These are phyloP conservation scores for Zoysia matrella DNA, from an alignment of 202 grass and related monocot species.

Conservation along the genomic window DNA sequence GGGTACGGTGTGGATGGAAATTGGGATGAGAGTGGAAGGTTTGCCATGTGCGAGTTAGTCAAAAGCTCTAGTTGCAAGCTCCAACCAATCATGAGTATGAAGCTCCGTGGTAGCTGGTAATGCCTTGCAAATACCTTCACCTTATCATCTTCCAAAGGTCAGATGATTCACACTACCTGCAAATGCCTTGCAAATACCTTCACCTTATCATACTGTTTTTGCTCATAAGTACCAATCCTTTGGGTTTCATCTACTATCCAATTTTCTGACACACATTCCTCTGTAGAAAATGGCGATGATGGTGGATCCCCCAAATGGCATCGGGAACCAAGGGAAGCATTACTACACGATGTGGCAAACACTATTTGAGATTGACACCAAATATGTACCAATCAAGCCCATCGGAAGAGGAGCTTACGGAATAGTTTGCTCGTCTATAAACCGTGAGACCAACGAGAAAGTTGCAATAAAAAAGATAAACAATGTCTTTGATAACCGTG, in stretches of 20 bases:
- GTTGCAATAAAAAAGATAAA: conserved; percentile 93
- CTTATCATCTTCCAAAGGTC: background rate
- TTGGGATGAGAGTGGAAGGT: background rate
- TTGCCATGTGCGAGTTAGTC: background rate
- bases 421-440: conserved; percentile 80
- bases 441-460: conserved; percentile 75
- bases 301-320: conserved; percentile 88
- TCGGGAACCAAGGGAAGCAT: conserved; percentile 75
- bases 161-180: background rate
- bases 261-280: background rate
- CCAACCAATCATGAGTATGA: background rate
- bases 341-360: conserved; percentile 97
- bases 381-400: conserved; percentile 88
- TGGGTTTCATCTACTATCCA: background rate
- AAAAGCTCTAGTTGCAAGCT: background rate
- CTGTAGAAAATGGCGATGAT: conserved; percentile 66
- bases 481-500: conserved; percentile 80
- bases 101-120: background rate
- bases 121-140: background rate
- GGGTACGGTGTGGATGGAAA: background rate
- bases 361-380: conserved; percentile 87
- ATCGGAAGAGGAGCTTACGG: conserved; percentile 87
- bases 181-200: too few species aligned
- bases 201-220: too few species aligned
- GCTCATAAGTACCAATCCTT: background rate